Evolutionary conservation across 2,329 filamentous ascomycete species (phyloP), one percentile per base, ranked within the genome.

Genomic region (Pseudogymnoascus sp.): DNA sequence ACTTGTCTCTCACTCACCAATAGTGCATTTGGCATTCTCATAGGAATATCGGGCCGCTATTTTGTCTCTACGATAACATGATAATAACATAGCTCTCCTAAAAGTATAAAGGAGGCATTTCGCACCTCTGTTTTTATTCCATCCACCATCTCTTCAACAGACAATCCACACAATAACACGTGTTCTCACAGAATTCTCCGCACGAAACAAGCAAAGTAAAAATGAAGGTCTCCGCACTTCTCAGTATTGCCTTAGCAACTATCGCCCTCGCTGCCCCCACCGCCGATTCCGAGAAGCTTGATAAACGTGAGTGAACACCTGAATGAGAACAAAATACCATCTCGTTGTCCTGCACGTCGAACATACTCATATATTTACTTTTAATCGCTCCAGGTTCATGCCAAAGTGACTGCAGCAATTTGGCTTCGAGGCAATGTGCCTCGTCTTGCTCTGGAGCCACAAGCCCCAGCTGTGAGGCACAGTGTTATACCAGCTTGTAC

Each of bases 21-120:
- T 33, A 7, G 3, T 4, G 2, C 3, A 33, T 53, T 33, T 33
- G 28, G 15, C 4, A 7, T 33, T 33, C 28, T 53, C 47, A 33
- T 53, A 53, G 47, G 47, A 53, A 53, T 53, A 53, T 6, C 47
- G 47, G 47, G n/a, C 47, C 47, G 47, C n/a, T 53, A 8, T 53
- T 25, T 14, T 3, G 5, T 7, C 6, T 3, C 47, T 15, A 18
- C n/a, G 5, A 33, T 12, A 33, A 14, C 18, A 8, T 20, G 5
- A 12, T 18, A 33, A 8, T 9, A 43, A 18, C 3, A 11, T 14
- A 12, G 9, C 9, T 15, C 28, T 18, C 5, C 25, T 7, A 33
- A 53, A 53, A 33, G n/a, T 53, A 53, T 53, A 53, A 53, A 53
- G 47, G 25, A 53, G 33, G 25, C n/a, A 30, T 30, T 11, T 50